Evolutionary conservation across 2,329 filamentous ascomycete species (phyloP).

Genomic region (Fusarium sp.): DNA sequence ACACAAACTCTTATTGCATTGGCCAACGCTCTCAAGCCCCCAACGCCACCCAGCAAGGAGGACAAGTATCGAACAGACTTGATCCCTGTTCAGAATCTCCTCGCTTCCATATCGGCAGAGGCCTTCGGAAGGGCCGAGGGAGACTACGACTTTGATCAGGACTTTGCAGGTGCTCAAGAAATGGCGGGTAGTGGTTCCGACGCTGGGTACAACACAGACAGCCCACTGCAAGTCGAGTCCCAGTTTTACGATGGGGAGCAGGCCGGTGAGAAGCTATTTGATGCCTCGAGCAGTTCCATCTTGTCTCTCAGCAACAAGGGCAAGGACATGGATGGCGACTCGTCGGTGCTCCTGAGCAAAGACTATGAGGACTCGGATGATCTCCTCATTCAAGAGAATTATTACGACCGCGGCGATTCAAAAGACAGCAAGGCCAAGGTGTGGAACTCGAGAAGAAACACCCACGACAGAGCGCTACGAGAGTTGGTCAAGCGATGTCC

Average conservation of each 20-base stretch:
- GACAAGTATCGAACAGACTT: constrained; percentile 89
- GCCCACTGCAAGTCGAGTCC: constrained; percentile 55
- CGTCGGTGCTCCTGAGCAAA: constrained; percentile 50
- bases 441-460: constrained; percentile 84
- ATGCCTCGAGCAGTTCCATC: constrained; percentile 55
- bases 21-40: constrained; percentile 83
- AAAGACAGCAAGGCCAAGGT: constrained; percentile 77
- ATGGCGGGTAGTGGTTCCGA: constrained; percentile 57
- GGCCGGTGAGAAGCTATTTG: constrained; percentile 62
- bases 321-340: constrained; percentile 53
- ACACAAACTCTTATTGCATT: constrained; percentile 90
- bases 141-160: constrained; percentile 72
- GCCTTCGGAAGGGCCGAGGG: constrained; percentile 76
- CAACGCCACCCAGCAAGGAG: constrained; percentile 83
- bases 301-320: constrained; percentile 44
- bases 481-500: constrained; percentile 74
- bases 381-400: constrained; percentile 82
- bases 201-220: constrained; percentile 48
- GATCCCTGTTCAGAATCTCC: constrained; percentile 86
- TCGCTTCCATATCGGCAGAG: constrained; percentile 90
- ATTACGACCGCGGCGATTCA: constrained; percentile 75
- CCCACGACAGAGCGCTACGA: constrained; percentile 75
- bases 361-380: constrained; percentile 67
- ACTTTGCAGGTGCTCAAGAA: constrained; percentile 68
- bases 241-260: constrained; percentile 61